Conservation (phyloP, 2,329 filamentous ascomycete species). For the Diaporthe vaccinii region DNA sequence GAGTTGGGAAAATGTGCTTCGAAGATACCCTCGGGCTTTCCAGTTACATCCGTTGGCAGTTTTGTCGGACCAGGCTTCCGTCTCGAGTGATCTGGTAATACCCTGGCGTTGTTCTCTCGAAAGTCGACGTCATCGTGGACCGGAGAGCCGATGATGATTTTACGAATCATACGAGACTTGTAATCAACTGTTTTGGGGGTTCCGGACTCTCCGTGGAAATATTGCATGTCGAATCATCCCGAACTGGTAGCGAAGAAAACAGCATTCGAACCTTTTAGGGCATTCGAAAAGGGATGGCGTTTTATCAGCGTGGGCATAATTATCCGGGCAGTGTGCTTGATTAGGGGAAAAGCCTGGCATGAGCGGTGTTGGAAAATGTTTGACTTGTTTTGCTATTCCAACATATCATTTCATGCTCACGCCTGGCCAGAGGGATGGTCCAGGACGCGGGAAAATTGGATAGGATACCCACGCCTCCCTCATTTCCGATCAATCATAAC, state of each 20-base stretch:
- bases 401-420: neutral
- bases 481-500: slow-evolving; percentile 5
- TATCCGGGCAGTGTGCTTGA: neutral
- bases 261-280: slow-evolving; percentile 30
- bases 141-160: neutral
- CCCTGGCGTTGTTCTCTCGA: neutral
- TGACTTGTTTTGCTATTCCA: neutral
- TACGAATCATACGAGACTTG: neutral
- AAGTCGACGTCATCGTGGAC: neutral
- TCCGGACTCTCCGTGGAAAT: neutral
- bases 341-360: slow-evolving; percentile 6
- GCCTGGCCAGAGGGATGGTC: neutral
- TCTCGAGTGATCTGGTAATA: neutral
- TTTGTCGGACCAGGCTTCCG: neutral
- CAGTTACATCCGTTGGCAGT: neutral
- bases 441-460: neutral
- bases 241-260: slow-evolving; percentile 21
- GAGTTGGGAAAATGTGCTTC: slow-evolving; percentile 3
- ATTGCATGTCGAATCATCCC: slow-evolving; percentile 19
- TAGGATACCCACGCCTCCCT: slow-evolving; percentile 12
- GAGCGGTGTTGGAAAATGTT: slow-evolving; percentile 11
- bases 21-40: neutral
- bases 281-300: slow-evolving; percentile 26
- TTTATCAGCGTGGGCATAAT: neutral
- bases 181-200: neutral